phyloP scores from a whole-genome alignment of 1,139 yeast species.

The Pichia kudriavzevii region DNA sequence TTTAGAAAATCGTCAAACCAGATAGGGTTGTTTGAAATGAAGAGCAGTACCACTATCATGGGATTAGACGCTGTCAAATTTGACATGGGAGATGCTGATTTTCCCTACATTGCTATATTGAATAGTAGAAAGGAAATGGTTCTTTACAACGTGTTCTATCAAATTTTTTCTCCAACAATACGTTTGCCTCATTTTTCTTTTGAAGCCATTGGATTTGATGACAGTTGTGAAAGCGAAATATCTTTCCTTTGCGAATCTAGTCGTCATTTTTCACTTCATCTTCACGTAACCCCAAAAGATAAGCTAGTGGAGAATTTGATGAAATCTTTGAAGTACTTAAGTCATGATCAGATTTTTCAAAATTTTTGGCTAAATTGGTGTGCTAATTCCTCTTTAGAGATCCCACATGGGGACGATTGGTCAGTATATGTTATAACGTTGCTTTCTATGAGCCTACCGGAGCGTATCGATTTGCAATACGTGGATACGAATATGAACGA shows the following conservation, averaged over 20 bases:
- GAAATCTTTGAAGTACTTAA: slow-evolving; percentile 43
- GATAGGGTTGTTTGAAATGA: slow-evolving; percentile 30
- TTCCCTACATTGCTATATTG: slow-evolving; percentile 32
- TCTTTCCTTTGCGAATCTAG: slow-evolving; percentile 22
- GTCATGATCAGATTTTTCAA: slow-evolving; percentile 53
- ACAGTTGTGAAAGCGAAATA: slow-evolving; percentile 17
- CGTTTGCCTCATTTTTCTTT: slow-evolving; percentile 11
- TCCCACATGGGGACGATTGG: slow-evolving; percentile 48
- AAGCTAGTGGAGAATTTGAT: slow-evolving; percentile 38
- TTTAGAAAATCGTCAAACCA: slow-evolving; percentile 36
- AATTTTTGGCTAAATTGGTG: slow-evolving; percentile 61
- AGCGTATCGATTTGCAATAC: slow-evolving; percentile 25
- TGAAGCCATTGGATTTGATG: slow-evolving; percentile 16
- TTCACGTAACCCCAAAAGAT: slow-evolving; percentile 43
- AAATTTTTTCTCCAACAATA: slow-evolving; percentile 42
- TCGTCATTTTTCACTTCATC: slow-evolving; percentile 29
- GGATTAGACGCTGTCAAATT: slow-evolving; percentile 40
- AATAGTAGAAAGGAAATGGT: slow-evolving; percentile 32
- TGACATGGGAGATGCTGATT: slow-evolving; percentile 29
- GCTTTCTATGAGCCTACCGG: slow-evolving; percentile 41
- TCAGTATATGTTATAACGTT: slow-evolving; percentile 49
- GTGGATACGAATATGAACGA: slow-evolving; percentile 27
- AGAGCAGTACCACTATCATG: slow-evolving; percentile 31
- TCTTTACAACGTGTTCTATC: slow-evolving; percentile 60
- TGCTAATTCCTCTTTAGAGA: slow-evolving; percentile 39